A percentile compares a stretch with the other conserved stretches of the same genome.
phyloP scores from a whole-genome alignment of 768 basidiomycete genomes.

The Termitomyces bulborhizus region DNA sequence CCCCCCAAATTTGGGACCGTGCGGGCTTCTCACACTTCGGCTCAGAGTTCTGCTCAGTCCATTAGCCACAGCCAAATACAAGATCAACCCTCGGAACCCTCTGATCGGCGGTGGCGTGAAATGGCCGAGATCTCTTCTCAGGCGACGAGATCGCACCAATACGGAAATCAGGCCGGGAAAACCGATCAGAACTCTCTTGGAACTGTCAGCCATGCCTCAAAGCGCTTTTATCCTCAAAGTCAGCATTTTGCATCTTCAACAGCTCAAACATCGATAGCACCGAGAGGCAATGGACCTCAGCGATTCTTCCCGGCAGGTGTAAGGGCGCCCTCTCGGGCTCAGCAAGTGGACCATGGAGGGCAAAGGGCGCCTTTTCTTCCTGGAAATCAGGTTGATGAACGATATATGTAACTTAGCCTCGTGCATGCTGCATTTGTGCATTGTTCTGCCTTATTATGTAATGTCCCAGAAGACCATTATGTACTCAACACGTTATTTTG shows the following conservation, averaged over 20 bases:
- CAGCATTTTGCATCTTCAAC: conserved; percentile 6
- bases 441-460: background rate
- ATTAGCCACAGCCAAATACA: conserved; percentile 8
- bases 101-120: conserved; percentile 18
- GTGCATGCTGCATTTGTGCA: background rate
- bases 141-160: conserved; percentile 23
- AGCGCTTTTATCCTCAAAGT: conserved; percentile 9
- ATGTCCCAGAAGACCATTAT: background rate
- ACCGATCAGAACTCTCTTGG: conserved; percentile 1
- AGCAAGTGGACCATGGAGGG: conserved; percentile 18
- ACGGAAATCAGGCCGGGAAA: conserved; percentile 8
- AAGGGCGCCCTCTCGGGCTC: conserved; percentile 22
- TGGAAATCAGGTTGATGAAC: conserved; percentile 10
- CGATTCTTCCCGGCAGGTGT: conserved; percentile 16
- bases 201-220: conserved; percentile 7
- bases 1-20: conserved; percentile 22
- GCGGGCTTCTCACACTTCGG: conserved; percentile 1
- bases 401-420: conserved; percentile 7
- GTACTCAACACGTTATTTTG: background rate
- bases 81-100: conserved; percentile 10
- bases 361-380: conserved; percentile 54
- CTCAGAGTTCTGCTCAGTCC: conserved; percentile 4
- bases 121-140: conserved; percentile 57
- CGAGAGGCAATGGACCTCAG: conserved; percentile 17
- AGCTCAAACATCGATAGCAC: conserved; percentile 9